phyloP scores from a whole-genome alignment of 2,329 filamentous ascomycete genomes.

The Apiospora koreana region DNA sequence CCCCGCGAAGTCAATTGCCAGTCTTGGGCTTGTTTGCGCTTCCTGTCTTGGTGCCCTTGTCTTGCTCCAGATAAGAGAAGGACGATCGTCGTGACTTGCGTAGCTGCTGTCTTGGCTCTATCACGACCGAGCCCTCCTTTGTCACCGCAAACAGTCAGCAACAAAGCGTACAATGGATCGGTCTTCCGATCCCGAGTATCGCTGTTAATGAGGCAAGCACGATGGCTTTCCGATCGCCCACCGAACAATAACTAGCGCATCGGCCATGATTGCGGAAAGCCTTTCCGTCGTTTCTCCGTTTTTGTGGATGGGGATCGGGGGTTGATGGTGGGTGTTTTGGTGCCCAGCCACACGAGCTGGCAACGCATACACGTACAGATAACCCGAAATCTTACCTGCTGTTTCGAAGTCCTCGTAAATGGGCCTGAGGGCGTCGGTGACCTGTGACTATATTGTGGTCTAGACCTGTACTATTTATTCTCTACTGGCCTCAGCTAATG shows the following conservation, averaged over 20 bases:
- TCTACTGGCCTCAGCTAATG: not conserved
- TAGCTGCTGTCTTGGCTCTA: too few relatives aligned
- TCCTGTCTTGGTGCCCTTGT: too few relatives aligned
- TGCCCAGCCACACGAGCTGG: not conserved
- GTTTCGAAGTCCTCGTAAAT: not conserved
- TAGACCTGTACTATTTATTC: not conserved
- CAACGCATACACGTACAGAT: not conserved
- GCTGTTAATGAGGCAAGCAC: not conserved
- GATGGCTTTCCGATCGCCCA: not conserved
- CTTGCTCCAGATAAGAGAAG: too few relatives aligned
- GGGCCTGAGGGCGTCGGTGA: not conserved
- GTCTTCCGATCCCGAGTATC: not conserved
- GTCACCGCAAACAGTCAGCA: not conserved
- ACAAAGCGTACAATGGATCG: not conserved
- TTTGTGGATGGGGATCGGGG: not conserved
- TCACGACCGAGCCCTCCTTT: not conserved
- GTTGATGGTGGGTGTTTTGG: not conserved
- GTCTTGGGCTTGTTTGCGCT: too few relatives aligned
- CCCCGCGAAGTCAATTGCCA: not conserved
- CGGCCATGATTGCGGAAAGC: not conserved
- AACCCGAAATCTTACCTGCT: not conserved
- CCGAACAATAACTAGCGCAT: not conserved
- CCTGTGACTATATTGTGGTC: not conserved
- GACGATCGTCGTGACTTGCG: too few relatives aligned
- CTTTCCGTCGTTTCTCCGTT: not conserved